A percentile compares a stretch with the other conserved stretches of the same genome.
phyloP scores from a whole-genome alignment of 176 grass and related monocot genomes.

The Hsuehochloa calcarea region DNA sequence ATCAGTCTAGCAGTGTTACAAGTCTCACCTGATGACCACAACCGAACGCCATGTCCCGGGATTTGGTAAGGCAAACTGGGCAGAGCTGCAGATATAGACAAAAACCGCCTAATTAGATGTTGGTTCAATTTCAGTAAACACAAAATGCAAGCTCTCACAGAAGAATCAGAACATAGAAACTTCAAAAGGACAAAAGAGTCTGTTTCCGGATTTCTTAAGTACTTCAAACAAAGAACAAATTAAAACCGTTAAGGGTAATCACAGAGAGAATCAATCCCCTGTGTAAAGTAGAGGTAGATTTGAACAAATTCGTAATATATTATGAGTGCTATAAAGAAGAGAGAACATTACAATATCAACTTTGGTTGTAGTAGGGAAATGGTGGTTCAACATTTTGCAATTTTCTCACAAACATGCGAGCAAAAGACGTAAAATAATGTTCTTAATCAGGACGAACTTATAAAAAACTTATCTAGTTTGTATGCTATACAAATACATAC shows the following conservation, averaged over 20 bases:
- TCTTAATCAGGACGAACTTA: background rate
- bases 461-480: too few species aligned
- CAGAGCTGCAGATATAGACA: slow-evolving; percentile 50
- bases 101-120: background rate
- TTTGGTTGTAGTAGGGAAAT: background rate
- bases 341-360: background rate
- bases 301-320: background rate
- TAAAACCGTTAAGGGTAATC: background rate
- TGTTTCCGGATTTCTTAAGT: background rate
- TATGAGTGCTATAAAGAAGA: background rate
- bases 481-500: background rate
- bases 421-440: background rate
- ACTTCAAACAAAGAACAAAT: background rate
- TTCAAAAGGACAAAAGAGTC: background rate
- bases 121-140: background rate
- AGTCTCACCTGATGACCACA: slow-evolving; percentile 79
- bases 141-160: background rate
- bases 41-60: slow-evolving; percentile 76
- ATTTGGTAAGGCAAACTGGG: slow-evolving; percentile 68
- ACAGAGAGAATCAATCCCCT: background rate
- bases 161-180: background rate
- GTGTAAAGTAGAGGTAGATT: background rate
- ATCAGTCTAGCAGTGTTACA: background rate
- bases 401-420: background rate
- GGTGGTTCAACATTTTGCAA: background rate